phyloP scores from a whole-genome alignment of 495 filamentous ascomycete genomes.

The Aspergillus asperescens region DNA sequence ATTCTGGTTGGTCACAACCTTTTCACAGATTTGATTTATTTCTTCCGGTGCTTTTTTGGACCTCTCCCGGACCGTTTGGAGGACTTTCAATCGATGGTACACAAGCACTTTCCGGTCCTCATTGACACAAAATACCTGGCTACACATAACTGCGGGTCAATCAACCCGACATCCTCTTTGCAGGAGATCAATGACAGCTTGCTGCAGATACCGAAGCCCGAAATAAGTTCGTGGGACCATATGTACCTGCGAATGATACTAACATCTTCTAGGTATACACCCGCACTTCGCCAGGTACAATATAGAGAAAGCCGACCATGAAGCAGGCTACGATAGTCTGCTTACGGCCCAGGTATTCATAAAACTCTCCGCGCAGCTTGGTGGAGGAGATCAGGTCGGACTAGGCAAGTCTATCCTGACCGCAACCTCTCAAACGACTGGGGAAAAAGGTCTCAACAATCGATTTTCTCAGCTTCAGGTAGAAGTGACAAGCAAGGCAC shows the following conservation, averaged over 20 bases:
- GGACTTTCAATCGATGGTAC: constrained; percentile 52
- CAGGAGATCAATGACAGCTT: constrained; percentile 45
- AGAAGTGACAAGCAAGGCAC: constrained; percentile 18
- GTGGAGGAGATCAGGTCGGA: constrained; percentile 12
- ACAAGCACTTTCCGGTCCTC: constrained; percentile 59
- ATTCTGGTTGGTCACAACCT: constrained; percentile 73
- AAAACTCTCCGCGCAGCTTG: constrained; percentile 53
- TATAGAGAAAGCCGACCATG: constrained; percentile 43
- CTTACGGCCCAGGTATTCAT: constrained; percentile 63
- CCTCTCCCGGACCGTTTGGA: constrained; percentile 54
- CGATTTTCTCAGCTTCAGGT: constrained; percentile 17
- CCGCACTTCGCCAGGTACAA: constrained; percentile 46
- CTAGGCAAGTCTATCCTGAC: background rate
- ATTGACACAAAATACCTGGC: constrained; percentile 77
- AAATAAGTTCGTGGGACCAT: constrained; percentile 37
- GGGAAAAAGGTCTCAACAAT: constrained; percentile 6
- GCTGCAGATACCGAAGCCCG: constrained; percentile 32
- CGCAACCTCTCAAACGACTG: background rate
- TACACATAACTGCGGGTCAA: constrained; percentile 49
- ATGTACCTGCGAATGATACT: background rate
- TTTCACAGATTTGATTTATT: constrained; percentile 67
- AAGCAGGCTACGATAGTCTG: constrained; percentile 71
- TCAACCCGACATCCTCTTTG: constrained; percentile 47
- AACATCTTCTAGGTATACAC: constrained; percentile 25
- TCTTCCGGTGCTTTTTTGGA: constrained; percentile 66